Conservation (phyloP, 2,329 filamentous ascomycete species). For the Sclerotinia glacialis region DNA sequence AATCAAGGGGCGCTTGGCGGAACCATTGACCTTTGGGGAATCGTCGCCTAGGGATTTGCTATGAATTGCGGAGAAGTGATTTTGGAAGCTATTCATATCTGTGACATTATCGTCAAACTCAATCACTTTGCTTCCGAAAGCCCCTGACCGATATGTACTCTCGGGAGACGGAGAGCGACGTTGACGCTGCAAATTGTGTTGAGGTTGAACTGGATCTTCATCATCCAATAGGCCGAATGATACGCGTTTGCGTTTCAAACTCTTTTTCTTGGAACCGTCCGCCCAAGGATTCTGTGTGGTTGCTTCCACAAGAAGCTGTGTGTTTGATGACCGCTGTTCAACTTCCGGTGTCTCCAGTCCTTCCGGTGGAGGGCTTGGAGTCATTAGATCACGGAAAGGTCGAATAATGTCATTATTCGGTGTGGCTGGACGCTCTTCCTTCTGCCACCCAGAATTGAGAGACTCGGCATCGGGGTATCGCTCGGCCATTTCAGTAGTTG, state of each 20-base stretch:
- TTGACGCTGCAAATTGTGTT: conserved; percentile 13
- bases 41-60: conserved; percentile 20
- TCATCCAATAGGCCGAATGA: conserved; percentile 33
- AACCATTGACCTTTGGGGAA: conserved; percentile 16
- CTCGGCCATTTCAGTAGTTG: neutral
- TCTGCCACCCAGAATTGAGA: conserved; percentile 25
- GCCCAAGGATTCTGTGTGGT: conserved; percentile 36
- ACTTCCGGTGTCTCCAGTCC: neutral
- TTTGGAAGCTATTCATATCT: conserved; percentile 24
- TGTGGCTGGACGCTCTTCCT: conserved; percentile 25
- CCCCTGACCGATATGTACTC: conserved; percentile 10
- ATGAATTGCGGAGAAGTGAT: conserved; percentile 26
- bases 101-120: conserved; percentile 26
- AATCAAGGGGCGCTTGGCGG: conserved; percentile 27
- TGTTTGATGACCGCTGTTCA: conserved; percentile 22
- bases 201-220: neutral
- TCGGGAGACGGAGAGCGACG: conserved; percentile 30
- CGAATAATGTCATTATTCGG: conserved; percentile 25
- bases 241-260: conserved; percentile 32
- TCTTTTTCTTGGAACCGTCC: conserved; percentile 25
- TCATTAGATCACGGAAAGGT: conserved; percentile 31
- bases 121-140: conserved; percentile 24
- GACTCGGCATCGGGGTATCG: neutral
- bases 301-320: conserved; percentile 32
- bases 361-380: conserved; percentile 26